These are phyloP conservation scores for Amphicarpaea edgeworthii DNA, from an alignment of 306 rosid genomes.

Conservation along the genomic window DNA sequence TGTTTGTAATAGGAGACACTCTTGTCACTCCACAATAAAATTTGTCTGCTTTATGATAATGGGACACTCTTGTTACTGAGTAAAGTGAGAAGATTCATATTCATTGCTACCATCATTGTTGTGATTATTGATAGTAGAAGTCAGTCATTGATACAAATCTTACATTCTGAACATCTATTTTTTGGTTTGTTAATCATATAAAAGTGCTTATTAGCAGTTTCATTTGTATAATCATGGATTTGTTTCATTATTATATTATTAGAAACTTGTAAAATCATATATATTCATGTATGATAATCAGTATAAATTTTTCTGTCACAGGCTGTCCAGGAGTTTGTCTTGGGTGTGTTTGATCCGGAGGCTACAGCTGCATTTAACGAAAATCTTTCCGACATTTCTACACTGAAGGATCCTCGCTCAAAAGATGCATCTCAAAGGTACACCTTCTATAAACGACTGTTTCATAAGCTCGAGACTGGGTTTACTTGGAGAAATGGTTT, in stretches of 20 bases:
- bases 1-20: background rate
- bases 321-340: conserved; percentile 83
- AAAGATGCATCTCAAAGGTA: conserved; percentile 96
- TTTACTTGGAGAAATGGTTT: conserved; percentile 30
- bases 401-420: conserved; percentile 92
- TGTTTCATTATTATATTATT: background rate
- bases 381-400: conserved; percentile 88
- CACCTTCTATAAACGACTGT: conserved; percentile 39
- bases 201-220: conserved; percentile 32
- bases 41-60: conserved; percentile 11
- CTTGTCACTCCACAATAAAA: background rate
- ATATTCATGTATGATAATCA: conserved; percentile 25
- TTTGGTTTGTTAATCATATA: background rate
- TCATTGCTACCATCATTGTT: conserved; percentile 1
- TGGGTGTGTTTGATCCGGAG: conserved; percentile 85
- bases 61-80: background rate
- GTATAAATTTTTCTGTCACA: conserved; percentile 47
- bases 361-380: conserved; percentile 79
- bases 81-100: conserved; percentile 22
- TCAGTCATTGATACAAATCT: conserved; percentile 17
- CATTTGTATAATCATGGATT: background rate
- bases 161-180: background rate
- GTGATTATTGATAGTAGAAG: conserved; percentile 27
- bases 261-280: conserved; percentile 33
- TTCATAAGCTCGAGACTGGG: conserved; percentile 18